Evolutionary conservation across 768 basidiomycete genomes (phyloP).

Genomic region (Cystobasidium onofrii): DNA sequence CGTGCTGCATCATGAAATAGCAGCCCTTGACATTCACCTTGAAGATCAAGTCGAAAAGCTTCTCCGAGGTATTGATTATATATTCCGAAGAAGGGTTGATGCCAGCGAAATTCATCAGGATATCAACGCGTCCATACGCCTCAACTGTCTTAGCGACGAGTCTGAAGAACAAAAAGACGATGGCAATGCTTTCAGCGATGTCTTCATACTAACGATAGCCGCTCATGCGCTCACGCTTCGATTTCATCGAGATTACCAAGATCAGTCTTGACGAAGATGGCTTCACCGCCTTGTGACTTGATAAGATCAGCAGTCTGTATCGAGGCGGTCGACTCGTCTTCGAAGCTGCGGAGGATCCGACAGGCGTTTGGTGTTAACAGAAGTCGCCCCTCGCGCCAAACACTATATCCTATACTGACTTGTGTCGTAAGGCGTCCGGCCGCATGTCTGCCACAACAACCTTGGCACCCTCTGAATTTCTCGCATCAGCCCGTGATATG

Average conservation of each 20-base stretch:
- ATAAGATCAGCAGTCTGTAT: background rate
- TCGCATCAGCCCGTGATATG: background rate
- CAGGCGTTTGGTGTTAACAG: background rate
- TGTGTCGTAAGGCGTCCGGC: background rate
- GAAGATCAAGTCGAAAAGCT: constrained; percentile 12
- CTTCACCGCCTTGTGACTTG: background rate
- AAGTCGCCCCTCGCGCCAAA: background rate
- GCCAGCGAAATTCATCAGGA: constrained; percentile 16
- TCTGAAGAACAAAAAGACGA: background rate
- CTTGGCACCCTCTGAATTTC: constrained; percentile 4
- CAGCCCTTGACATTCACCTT: constrained; percentile 19
- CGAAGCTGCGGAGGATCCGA: background rate
- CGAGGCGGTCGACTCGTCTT: background rate
- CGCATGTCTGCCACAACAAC: background rate
- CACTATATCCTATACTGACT: background rate
- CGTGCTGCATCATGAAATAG: constrained; percentile 14
- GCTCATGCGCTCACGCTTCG: background rate
- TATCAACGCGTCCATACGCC: constrained; percentile 2
- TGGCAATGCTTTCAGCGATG: background rate
- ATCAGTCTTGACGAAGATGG: constrained; percentile 18
- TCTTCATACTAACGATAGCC: too few relatives aligned
- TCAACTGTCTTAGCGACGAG: background rate
- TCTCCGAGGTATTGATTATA: background rate
- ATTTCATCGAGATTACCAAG: background rate
- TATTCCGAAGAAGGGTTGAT: constrained; percentile 1